These are phyloP conservation scores for Rhododendron griersonianum DNA, from an alignment of 148 eudicot genomes.

Conservation along the genomic window DNA sequence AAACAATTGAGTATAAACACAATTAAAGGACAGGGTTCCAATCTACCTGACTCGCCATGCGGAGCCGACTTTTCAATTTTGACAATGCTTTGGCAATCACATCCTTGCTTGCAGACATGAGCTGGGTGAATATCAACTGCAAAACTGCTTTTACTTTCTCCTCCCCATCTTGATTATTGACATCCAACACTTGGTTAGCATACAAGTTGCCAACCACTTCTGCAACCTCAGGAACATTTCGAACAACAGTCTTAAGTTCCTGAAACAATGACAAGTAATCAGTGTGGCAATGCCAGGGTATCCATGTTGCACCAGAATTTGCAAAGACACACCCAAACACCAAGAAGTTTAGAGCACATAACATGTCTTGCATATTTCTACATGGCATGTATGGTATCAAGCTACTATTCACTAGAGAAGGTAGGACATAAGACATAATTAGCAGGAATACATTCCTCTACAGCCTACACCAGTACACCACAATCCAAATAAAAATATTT, in stretches of 20 bases:
- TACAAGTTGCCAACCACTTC: slow-evolving; percentile 58
- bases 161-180: slow-evolving; percentile 45
- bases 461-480: not conserved
- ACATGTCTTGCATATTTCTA: not conserved
- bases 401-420: not conserved
- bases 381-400: not conserved
- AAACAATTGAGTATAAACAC: not conserved
- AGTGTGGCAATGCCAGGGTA: not conserved
- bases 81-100: slow-evolving; percentile 46
- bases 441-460: not conserved
- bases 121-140: slow-evolving; percentile 50
- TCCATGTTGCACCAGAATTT: not conserved
- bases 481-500: not conserved
- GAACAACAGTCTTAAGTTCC: slow-evolving; percentile 69
- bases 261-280: slow-evolving; percentile 16
- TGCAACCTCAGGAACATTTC: slow-evolving; percentile 69
- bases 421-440: not conserved
- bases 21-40: not conserved
- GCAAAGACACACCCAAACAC: not conserved
- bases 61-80: slow-evolving; percentile 60
- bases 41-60: slow-evolving; percentile 21
- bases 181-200: slow-evolving; percentile 38
- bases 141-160: slow-evolving; percentile 44
- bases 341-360: not conserved
- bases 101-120: slow-evolving; percentile 74